Base-by-base conservation (phyloP, 768 basidiomycete species). In the Cubamyces lactineus region DNA sequence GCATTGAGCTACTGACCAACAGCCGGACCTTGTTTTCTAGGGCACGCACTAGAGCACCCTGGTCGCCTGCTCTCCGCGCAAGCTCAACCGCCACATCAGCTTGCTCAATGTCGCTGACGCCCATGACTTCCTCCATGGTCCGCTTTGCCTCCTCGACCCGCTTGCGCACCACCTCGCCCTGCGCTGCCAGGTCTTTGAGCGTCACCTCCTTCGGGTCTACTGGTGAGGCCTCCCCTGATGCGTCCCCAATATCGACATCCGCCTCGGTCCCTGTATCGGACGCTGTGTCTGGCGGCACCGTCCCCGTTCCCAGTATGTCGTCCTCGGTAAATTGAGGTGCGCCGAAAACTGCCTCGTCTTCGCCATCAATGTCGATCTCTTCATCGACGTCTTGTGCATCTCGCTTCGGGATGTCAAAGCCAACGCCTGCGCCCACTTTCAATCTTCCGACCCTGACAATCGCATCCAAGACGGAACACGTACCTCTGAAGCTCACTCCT, bases 291-390 rank as follows among this genome's bases (percentile, higher is more conserved):
- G 34, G 28, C 13, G 26, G 52, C 1, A 42, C 52, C 0, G 30
- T 53, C 39, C 68, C 43, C 74, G 71, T 50, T 17, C 76, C 77
- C 13, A 89, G 73, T 38, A 92, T 76, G 67, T 93, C 91, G 2
- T 79, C 79, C 71, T 92, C 91, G 11, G 85, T 87, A 71, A 94
- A 94, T 69, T 94, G 92, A 0, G 82, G 79, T 17, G 83, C 82
- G 1, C 91, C 91, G 68, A 85, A 94, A 1, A 80, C 67, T 3
- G 70, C 81, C 57, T 85, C 80, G 69, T 91, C 91, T 57, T 89
- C 89, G 2, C 91, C 91, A 59, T 92, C 91, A 11, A 92, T 77
- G 59, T 94, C 92, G 11, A 93, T 79, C 48, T 92, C 91, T 17
- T 89, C 91, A 30, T 94, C 92, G 2, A 89, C 80, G 61, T 92